phyloP scores from a whole-genome alignment of 306 rosid species.

The Vicia faba region DNA sequence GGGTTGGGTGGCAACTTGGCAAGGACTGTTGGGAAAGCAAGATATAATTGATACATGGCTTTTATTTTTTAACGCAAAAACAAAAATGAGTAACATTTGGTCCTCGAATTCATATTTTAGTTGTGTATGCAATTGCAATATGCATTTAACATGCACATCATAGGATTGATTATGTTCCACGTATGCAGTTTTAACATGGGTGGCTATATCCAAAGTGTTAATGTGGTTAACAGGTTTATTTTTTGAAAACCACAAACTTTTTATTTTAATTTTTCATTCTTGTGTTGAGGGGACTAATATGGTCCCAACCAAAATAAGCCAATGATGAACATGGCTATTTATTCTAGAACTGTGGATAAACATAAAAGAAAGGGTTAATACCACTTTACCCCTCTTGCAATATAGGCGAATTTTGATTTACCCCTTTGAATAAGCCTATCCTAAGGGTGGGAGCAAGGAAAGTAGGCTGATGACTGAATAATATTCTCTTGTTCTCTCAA shows the following conservation, averaged over 20 bases:
- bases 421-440: background rate
- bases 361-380: too few relatives aligned
- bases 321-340: background rate
- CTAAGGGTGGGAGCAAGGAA: background rate
- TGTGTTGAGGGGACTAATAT: background rate
- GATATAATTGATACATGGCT: background rate
- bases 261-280: background rate
- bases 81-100: background rate
- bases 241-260: background rate
- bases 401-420: too few relatives aligned
- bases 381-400: too few relatives aligned
- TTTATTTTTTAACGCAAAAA: background rate
- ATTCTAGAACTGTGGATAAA: background rate
- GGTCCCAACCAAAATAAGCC: background rate
- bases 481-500: background rate
- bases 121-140: background rate
- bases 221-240: background rate
- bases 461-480: background rate
- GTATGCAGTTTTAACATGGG: background rate
- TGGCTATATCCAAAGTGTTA: background rate
- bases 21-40: background rate
- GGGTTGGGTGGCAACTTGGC: background rate
- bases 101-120: background rate
- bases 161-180: background rate
- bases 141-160: background rate